Evolutionary conservation across 352 stramenopile genomes (phyloP).

Genomic region (Globisporangium alternatum): DNA sequence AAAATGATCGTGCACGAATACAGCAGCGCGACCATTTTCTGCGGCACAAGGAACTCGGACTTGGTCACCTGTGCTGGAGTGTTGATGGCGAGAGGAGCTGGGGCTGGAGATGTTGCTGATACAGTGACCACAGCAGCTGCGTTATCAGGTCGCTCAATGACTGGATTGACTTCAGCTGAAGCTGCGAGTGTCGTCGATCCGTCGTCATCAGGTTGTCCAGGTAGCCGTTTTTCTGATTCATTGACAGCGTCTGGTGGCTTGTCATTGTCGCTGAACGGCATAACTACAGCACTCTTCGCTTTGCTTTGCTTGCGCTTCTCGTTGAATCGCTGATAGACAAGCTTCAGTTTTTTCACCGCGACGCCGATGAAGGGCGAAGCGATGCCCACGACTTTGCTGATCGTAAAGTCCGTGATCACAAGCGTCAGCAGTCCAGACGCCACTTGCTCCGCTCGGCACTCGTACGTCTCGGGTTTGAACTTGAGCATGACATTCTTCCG

Average conservation of each 20-base stretch:
- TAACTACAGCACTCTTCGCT: constrained; percentile 22
- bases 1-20: constrained; percentile 76
- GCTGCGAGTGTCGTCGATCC: neutral
- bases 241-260: neutral
- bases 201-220: no score
- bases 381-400: constrained; percentile 58
- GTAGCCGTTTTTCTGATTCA: neutral
- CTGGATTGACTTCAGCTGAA: neutral
- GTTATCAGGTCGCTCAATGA: neutral
- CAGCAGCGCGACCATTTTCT: constrained; percentile 81
- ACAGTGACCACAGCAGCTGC: neutral
- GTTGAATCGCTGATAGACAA: constrained; percentile 11
- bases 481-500: constrained; percentile 63
- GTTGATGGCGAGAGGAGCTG: neutral
- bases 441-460: constrained; percentile 63
- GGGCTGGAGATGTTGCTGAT: no score
- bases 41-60: constrained; percentile 68
- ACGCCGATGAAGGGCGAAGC: constrained; percentile 25
- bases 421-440: constrained; percentile 61
- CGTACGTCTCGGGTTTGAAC: constrained; percentile 50
- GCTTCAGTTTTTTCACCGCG: constrained; percentile 20
- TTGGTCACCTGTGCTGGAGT: constrained; percentile 24
- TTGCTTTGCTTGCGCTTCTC: constrained; percentile 22
- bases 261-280: constrained; percentile 15
- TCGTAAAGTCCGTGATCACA: constrained; percentile 70